phyloP scores from a whole-genome alignment of 306 rosid species.

The Lathyrus aphaca region DNA sequence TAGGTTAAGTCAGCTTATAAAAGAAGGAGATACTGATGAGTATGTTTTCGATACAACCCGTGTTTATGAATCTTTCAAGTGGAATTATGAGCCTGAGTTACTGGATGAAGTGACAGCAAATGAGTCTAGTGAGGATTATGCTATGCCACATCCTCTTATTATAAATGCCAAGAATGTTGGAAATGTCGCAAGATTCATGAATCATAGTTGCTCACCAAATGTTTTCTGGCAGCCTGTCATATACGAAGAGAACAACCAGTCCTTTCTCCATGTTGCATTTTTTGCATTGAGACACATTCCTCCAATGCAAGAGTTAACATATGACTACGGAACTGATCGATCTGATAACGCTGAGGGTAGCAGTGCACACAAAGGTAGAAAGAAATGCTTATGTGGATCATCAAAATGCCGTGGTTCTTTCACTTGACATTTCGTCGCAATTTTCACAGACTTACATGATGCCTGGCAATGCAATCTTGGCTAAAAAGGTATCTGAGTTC shows the following conservation, averaged over 20 bases:
- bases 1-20: conserved; percentile 44
- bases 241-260: conserved; percentile 63
- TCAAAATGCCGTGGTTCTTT: conserved; percentile 58
- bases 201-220: conserved; percentile 75
- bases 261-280: conserved; percentile 63
- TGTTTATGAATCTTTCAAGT: conserved; percentile 52
- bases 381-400: conserved; percentile 64
- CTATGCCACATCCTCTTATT: conserved; percentile 54
- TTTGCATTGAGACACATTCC: conserved; percentile 68
- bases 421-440: conserved; percentile 41
- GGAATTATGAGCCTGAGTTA: conserved; percentile 63
- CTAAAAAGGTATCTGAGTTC: conserved; percentile 37
- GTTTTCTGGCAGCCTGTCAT: conserved; percentile 71
- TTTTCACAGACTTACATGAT: conserved; percentile 25
- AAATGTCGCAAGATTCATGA: conserved; percentile 72
- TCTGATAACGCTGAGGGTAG: conserved; percentile 45
- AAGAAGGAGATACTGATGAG: conserved; percentile 49
- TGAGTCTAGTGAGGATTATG: conserved; percentile 48
- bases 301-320: conserved; percentile 70
- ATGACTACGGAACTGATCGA: conserved; percentile 56
- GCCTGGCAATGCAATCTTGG: conserved; percentile 38
- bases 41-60: conserved; percentile 65
- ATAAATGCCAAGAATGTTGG: conserved; percentile 68
- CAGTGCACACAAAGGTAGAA: conserved; percentile 46
- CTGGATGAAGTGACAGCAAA: conserved; percentile 49